phyloP scores from a whole-genome alignment of 441 rosid genomes.

The Gossypium trilobum region DNA sequence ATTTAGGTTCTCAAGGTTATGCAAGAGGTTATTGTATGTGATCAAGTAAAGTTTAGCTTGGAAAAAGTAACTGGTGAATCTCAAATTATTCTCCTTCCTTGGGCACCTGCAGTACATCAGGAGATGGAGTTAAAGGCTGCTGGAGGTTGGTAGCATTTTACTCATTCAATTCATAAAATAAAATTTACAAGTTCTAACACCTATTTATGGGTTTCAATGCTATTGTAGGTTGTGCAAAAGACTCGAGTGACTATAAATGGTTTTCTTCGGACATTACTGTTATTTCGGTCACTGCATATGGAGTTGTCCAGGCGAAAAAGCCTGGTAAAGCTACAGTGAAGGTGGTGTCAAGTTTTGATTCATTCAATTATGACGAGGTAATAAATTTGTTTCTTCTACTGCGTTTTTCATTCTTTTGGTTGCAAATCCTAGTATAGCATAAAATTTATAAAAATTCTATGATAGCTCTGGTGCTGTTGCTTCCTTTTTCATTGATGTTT shows the following conservation, averaged over 20 bases:
- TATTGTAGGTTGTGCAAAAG: conserved; percentile 70
- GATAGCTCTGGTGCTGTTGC: background rate
- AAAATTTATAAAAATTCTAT: background rate
- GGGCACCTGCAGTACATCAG: conserved; percentile 77
- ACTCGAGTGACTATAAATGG: conserved; percentile 81
- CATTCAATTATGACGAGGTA: conserved; percentile 88
- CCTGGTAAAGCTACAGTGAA: conserved; percentile 78
- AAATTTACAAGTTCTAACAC: conserved; percentile 19
- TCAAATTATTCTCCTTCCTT: conserved; percentile 61
- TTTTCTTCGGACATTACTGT: conserved; percentile 63
- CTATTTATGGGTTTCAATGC: conserved; percentile 17
- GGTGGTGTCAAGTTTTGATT: conserved; percentile 69
- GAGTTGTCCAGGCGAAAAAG: conserved; percentile 76
- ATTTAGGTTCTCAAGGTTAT: conserved; percentile 59
- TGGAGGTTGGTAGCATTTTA: conserved; percentile 53
- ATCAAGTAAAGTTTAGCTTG: conserved; percentile 51
- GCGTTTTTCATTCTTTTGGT: conserved; percentile 2
- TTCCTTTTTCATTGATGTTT: background rate
- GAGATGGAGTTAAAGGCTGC: conserved; percentile 69
- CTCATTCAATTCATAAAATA: background rate
- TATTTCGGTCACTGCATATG: conserved; percentile 62
- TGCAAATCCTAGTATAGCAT: background rate
- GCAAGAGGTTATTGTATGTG: conserved; percentile 79
- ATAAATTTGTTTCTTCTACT: conserved; percentile 6
- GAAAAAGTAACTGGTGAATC: conserved; percentile 32